These are phyloP conservation scores for Melastoma malabathricum DNA, from an alignment of 345 rosid genomes.

Conservation along the genomic window DNA sequence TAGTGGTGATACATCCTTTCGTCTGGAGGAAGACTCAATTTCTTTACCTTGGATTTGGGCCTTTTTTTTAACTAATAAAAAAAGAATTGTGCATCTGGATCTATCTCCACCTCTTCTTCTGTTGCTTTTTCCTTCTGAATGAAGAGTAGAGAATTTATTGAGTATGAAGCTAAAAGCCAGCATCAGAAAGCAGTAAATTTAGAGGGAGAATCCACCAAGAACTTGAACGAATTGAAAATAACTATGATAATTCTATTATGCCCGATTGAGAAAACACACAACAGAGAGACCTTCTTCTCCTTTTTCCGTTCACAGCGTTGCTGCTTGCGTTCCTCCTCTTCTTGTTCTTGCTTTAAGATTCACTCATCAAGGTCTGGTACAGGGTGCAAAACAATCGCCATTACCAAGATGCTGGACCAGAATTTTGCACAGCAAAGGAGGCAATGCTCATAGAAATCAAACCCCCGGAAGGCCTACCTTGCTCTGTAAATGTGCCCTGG, in stretches of 20 bases:
- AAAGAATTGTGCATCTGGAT: no score
- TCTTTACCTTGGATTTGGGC: no score
- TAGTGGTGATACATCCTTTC: no score
- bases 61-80: no score
- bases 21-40: no score
- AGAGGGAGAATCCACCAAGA: not conserved
- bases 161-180: not conserved
- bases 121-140: conserved; percentile 84
- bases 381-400: not conserved
- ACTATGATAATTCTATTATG: not conserved
- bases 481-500: conserved; percentile 85
- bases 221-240: not conserved
- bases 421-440: not conserved
- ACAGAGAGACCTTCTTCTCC: conserved; percentile 78
- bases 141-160: conserved; percentile 1
- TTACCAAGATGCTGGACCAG: not conserved
- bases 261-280: not conserved
- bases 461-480: conserved; percentile 36
- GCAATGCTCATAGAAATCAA: not conserved
- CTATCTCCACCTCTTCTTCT: conserved; percentile 72
- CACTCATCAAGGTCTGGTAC: conserved; percentile 77
- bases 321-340: conserved; percentile 77
- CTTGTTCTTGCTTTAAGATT: conserved; percentile 73
- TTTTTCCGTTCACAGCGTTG: conserved; percentile 78
- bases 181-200: not conserved